Evolutionary conservation across 2,329 filamentous ascomycete species (phyloP).

Genomic region (Colletotrichum tropicicola): DNA sequence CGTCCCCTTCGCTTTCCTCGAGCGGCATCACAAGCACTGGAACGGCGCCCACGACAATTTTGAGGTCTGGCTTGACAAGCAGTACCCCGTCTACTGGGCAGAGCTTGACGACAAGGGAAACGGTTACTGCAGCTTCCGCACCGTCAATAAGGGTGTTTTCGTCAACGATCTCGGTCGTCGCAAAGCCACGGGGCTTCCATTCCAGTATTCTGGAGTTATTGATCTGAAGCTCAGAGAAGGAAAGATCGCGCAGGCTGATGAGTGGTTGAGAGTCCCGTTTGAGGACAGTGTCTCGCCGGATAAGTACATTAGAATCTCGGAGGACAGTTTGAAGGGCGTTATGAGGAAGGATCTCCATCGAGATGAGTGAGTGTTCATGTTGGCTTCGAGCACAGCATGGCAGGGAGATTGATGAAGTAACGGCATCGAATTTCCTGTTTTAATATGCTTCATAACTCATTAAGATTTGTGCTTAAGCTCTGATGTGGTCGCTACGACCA

Average conservation of each 20-base stretch:
- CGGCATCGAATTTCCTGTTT: too few relatives aligned
- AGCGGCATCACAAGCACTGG: constrained; percentile 24
- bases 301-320: constrained; percentile 23
- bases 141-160: constrained; percentile 19
- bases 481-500: too few relatives aligned
- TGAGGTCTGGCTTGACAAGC: constrained; percentile 11
- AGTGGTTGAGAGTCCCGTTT: constrained; percentile 17
- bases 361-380: background rate
- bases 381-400: too few relatives aligned
- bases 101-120: constrained; percentile 10
- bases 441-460: too few relatives aligned
- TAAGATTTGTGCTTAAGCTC: too few relatives aligned
- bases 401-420: too few relatives aligned
- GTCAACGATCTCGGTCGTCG: constrained; percentile 17
- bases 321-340: constrained; percentile 1
- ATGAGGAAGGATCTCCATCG: constrained; percentile 12
- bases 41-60: constrained; percentile 20
- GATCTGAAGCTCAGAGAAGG: constrained; percentile 6
- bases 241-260: constrained; percentile 12
- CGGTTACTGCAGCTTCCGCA: constrained; percentile 22
- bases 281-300: constrained; percentile 18
- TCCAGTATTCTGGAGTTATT: constrained; percentile 15
- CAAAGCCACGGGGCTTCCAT: constrained; percentile 16
- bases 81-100: constrained; percentile 21
- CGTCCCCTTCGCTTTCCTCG: constrained; percentile 11